These are phyloP conservation scores for Penicillium arizonense DNA, from an alignment of 495 filamentous ascomycete species.

Conservation along the genomic window DNA sequence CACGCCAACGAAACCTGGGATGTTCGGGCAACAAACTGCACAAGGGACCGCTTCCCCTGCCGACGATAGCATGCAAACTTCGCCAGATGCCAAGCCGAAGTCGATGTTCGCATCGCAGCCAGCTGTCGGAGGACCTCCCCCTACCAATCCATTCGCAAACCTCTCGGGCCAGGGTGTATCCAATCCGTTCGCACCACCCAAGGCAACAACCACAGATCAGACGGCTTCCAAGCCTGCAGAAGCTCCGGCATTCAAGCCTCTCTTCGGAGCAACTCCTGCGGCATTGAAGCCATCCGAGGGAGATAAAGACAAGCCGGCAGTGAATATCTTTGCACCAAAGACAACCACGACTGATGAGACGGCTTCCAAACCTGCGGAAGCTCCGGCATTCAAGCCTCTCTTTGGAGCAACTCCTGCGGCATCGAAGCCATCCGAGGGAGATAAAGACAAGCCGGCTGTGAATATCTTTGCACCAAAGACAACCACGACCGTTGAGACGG, in stretches of 20 bases:
- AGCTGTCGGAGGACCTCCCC: not conserved
- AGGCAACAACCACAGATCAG: not conserved
- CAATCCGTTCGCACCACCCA: constrained; percentile 11
- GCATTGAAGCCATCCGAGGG: constrained; percentile 1
- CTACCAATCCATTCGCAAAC: constrained; percentile 9
- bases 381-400: constrained; percentile 8
- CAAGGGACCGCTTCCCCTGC: constrained; percentile 17
- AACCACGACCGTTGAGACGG: not conserved
- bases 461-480: constrained; percentile 12
- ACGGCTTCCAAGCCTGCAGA: constrained; percentile 7
- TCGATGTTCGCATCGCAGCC: constrained; percentile 12
- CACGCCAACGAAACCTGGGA: constrained; percentile 8
- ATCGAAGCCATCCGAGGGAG: constrained; percentile 1
- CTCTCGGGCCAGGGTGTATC: constrained; percentile 5
- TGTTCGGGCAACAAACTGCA: constrained; percentile 24
- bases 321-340: constrained; percentile 11
- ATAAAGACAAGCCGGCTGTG: not conserved
- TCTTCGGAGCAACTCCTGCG: constrained; percentile 5
- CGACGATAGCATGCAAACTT: constrained; percentile 45
- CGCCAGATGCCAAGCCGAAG: constrained; percentile 37
- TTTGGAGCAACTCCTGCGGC: constrained; percentile 7
- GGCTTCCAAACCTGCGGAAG: constrained; percentile 4
- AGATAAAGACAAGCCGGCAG: not conserved
- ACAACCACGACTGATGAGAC: not conserved
- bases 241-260: constrained; percentile 4